A percentile compares a stretch with the other conserved stretches of the same genome.
Evolutionary conservation across 495 filamentous ascomycete genomes (phyloP).

Genomic region (Aspergillus cristatus): DNA sequence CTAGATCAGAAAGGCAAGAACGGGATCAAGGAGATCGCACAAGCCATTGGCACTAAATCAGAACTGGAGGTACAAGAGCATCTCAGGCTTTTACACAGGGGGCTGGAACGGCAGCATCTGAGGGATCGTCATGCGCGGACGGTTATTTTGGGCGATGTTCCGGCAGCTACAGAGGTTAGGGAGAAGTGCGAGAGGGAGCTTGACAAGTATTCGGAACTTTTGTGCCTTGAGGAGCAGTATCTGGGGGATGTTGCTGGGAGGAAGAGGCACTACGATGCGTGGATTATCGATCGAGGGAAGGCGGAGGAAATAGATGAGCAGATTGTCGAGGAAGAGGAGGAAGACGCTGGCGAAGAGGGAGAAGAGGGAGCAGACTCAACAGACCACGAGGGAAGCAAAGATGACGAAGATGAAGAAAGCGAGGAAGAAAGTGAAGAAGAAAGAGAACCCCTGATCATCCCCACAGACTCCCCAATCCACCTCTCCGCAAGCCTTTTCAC

Average conservation of each 20-base stretch:
- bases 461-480: constrained; percentile 15
- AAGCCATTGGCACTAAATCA: constrained; percentile 59
- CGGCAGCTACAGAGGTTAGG: constrained; percentile 67
- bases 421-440: background rate
- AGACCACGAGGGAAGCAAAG: too few relatives aligned
- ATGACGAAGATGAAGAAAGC: too few relatives aligned
- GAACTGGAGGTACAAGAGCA: constrained; percentile 65
- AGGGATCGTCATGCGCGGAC: constrained; percentile 12
- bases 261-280: constrained; percentile 44
- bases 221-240: constrained; percentile 48
- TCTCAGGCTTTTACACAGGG: constrained; percentile 48
- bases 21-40: constrained; percentile 50
- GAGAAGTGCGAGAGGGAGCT: constrained; percentile 54
- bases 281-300: constrained; percentile 40
- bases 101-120: constrained; percentile 26
- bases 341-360: constrained; percentile 12
- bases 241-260: constrained; percentile 47
- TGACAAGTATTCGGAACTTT: constrained; percentile 54
- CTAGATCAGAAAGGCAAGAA: constrained; percentile 54
- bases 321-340: constrained; percentile 9
- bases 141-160: constrained; percentile 37
- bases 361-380: too few relatives aligned
- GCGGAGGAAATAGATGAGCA: constrained; percentile 31
- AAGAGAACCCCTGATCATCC: too few relatives aligned
- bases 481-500: constrained; percentile 50